Evolutionary conservation across 345 rosid genomes (phyloP).

Genomic region (Toxicodendron radicans): DNA sequence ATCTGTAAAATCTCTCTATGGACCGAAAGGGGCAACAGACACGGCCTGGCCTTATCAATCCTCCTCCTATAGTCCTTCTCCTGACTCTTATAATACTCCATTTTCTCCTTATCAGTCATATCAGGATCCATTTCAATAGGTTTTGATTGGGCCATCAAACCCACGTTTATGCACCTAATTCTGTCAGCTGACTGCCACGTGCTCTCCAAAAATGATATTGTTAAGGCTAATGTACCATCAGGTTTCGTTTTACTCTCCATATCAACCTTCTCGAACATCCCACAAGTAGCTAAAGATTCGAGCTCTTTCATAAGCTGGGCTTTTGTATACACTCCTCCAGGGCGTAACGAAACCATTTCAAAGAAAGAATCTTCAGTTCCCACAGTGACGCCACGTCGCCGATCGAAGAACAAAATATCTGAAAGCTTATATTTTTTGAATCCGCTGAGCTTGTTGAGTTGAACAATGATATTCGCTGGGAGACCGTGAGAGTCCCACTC

Average conservation of each 20-base stretch:
- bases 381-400: slow-evolving; percentile 53
- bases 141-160: slow-evolving; percentile 77
- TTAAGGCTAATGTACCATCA: slow-evolving; percentile 68
- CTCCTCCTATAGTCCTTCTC: slow-evolving; percentile 92
- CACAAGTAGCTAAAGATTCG: slow-evolving; percentile 83
- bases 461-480: slow-evolving; percentile 84
- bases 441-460: slow-evolving; percentile 78
- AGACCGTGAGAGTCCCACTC: slow-evolving; percentile 94
- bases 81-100: slow-evolving; percentile 74
- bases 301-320: slow-evolving; percentile 84
- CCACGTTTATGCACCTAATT: slow-evolving; percentile 90
- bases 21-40: slow-evolving; percentile 64
- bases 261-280: slow-evolving; percentile 98
- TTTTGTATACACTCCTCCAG: slow-evolving; percentile 85
- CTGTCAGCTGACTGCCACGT: slow-evolving; percentile 92
- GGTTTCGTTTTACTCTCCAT: slow-evolving; percentile 83
- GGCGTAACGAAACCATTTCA: slow-evolving; percentile 89
- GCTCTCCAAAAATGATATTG: slow-evolving; percentile 77
- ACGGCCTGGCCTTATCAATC: slow-evolving; percentile 76
- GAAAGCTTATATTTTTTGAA: slow-evolving; percentile 84
- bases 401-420: slow-evolving; percentile 78
- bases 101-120: slow-evolving; percentile 95
- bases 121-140: slow-evolving; percentile 88
- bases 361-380: slow-evolving; percentile 92
- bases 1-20: slow-evolving; percentile 67